Evolutionary conservation across 1,139 yeast species (phyloP), one percentile per base, ranked within the genome.

Genomic region (Hemisphaericaspora xylofermentans): DNA sequence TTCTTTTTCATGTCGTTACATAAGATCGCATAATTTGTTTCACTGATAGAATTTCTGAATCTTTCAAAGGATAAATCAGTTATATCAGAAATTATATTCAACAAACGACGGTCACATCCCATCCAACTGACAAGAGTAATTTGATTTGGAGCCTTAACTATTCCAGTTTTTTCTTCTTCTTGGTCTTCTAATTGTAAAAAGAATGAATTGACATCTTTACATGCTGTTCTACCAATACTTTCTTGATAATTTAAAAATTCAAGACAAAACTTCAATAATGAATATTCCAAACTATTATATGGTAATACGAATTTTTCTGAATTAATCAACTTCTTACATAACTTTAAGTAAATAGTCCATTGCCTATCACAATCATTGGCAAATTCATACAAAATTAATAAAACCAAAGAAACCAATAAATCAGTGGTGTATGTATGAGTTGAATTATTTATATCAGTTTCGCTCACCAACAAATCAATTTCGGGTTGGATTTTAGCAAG

Each of bases 41-140:
- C 61, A 2, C 50, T 33, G 3, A 58, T 51, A 3, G 46, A 45
- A 21, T 37, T 37, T 38, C 47, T 47, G 8, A 44, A 40, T 42
- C 65, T 51, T 43, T 65, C 68, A 36, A 59, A 57, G 5, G 70
- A 64, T 30, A 66, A 48, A 41, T 65, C 71, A 4, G 71, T 66
- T 17, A 65, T 64, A 42, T 65, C 69, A 6, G 68, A 57, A 12
- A 66, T 59, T 1, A 60, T 47, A 28, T 57, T 49, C 6, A 64
- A 43, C 34, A 66, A 47, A 12, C 51, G 44, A 26, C 54, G 49
- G 39, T 62, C 64, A 43, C 71, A 64, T 4, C 71, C 71, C 61
- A 60, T 52, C 58, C 58, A 54, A 29, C 52, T 46, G 2, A 52
- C 49, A 10, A 48, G 31, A 17, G 26, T 43, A 12, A 45, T 29